Evolutionary conservation across 768 basidiomycete species (phyloP), one percentile per base, ranked within the genome.

Genomic region (Naematelia encephala): DNA sequence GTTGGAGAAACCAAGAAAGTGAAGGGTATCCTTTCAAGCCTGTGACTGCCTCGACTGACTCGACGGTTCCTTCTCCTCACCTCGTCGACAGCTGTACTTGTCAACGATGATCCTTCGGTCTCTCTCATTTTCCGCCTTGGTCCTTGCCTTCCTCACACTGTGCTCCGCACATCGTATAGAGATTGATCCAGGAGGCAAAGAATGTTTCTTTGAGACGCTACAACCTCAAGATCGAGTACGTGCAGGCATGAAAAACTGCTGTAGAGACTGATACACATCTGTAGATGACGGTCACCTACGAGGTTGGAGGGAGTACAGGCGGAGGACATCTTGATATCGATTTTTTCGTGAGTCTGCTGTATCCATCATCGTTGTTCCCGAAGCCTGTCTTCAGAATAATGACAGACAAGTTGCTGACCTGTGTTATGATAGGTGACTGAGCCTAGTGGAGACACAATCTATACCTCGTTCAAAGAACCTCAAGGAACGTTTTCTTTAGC

Each of bases 241-340:
- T 67, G 10, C n/a, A n/a, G n/a, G n/a, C n/a, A n/a, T n/a, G n/a
- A n/a, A n/a, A n/a, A n/a, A n/a, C n/a, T n/a, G n/a, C n/a, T n/a
- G n/a, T n/a, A n/a, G n/a, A n/a, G n/a, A n/a, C n/a, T n/a, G n/a
- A n/a, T n/a, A n/a, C n/a, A n/a, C 30, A 4, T 10, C 2, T 10
- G 23, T 69, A 97, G 93, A 98, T 99, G 96, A 94, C 94, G 23
- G 89, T 99, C 51, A 96, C 94, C 39, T 99, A 98, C 76, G 96
- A 99, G 82, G 96, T 98, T 5, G 93, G 91, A 53, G 91, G 90
- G 45, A 58, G 54, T 16, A 51, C 59, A 2, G 57, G 60, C 4
- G 96, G 96, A 23, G 94, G 96, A 0, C 90, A 97, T 74, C 79
- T 98, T 51, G 96, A 99, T 78, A 90, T 99, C 60, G 94, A 99